These are phyloP conservation scores for Moricandia moricandioides DNA, from an alignment of 345 rosid species.

Conservation along the genomic window DNA sequence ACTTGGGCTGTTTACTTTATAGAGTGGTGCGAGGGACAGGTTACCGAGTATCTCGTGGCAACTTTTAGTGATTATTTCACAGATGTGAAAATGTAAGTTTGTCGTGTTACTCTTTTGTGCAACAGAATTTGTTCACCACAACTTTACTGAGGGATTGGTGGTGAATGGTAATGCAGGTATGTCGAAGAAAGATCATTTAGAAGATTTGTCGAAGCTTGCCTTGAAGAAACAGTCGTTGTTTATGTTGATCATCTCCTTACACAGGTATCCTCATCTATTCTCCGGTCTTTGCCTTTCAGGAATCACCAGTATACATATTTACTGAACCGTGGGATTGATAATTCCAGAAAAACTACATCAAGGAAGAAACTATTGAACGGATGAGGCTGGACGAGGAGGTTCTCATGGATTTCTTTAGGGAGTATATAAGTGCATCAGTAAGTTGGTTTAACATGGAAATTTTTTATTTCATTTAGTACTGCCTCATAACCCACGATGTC, in stretches of 20 bases:
- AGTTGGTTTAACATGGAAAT: slow-evolving; percentile 34
- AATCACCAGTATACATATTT: not conserved
- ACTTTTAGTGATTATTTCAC: slow-evolving; percentile 94
- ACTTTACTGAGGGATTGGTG: slow-evolving; percentile 1
- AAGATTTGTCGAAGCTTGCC: slow-evolving; percentile 92
- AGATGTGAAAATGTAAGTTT: slow-evolving; percentile 91
- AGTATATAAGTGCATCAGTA: slow-evolving; percentile 84
- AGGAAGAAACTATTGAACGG: slow-evolving; percentile 94
- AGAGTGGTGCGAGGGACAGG: slow-evolving; percentile 98
- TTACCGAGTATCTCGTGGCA: slow-evolving; percentile 88
- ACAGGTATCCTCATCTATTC: slow-evolving; percentile 51
- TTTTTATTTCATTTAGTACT: not conserved
- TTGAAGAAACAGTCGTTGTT: slow-evolving; percentile 85
- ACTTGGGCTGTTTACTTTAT: slow-evolving; percentile 36
- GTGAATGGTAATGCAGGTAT: slow-evolving; percentile 56
- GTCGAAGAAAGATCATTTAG: slow-evolving; percentile 94
- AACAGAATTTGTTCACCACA: not conserved
- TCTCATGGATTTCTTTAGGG: slow-evolving; percentile 93
- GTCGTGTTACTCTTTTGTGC: not conserved
- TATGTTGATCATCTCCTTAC: slow-evolving; percentile 87
- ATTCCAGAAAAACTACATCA: slow-evolving; percentile 76
- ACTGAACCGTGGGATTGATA: slow-evolving; percentile 18
- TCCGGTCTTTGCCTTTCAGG: not conserved
- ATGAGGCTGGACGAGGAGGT: slow-evolving; percentile 97
- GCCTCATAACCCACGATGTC: not conserved